These are phyloP conservation scores for Chamaecrista fasciculata DNA, from an alignment of 306 rosid genomes.

Conservation along the genomic window DNA sequence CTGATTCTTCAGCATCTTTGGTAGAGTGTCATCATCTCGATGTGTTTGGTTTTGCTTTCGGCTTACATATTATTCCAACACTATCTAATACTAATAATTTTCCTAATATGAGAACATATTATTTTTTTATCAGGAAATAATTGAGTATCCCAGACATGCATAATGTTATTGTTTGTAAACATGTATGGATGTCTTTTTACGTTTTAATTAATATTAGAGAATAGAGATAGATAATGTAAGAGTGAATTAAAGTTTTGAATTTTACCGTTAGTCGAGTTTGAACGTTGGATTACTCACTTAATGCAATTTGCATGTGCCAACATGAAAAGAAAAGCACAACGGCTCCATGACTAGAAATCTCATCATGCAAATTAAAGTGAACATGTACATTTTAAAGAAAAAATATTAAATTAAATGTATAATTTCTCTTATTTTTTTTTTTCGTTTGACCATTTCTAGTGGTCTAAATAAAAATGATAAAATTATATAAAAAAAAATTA, in stretches of 20 bases:
- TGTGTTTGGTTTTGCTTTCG: slow-evolving; percentile 23
- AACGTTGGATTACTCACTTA: slow-evolving; percentile 20
- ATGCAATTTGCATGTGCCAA: slow-evolving; percentile 24
- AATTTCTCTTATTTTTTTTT: too few relatives aligned
- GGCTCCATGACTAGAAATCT: slow-evolving; percentile 24
- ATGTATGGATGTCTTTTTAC: not conserved
- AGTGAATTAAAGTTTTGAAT: slow-evolving; percentile 19
- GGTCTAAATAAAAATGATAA: too few relatives aligned
- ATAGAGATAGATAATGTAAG: too few relatives aligned
- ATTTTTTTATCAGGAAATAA: not conserved
- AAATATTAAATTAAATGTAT: too few relatives aligned
- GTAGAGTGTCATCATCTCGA: slow-evolving; percentile 27
- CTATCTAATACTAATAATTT: not conserved
- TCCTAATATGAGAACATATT: not conserved
- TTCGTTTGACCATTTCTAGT: too few relatives aligned
- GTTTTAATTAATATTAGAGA: too few relatives aligned
- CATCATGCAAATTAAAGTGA: not conserved
- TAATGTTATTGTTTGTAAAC: not conserved
- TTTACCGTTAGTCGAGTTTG: slow-evolving; percentile 36
- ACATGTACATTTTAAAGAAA: too few relatives aligned
- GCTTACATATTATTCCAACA: not conserved
- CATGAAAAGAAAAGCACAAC: slow-evolving; percentile 45
- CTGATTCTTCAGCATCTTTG: slow-evolving; percentile 19
- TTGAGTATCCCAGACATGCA: not conserved
- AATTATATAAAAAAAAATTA: too few relatives aligned